Conservation (phyloP, 108 stramenopile species). For the Cyclostephanos tholiformis region DNA sequence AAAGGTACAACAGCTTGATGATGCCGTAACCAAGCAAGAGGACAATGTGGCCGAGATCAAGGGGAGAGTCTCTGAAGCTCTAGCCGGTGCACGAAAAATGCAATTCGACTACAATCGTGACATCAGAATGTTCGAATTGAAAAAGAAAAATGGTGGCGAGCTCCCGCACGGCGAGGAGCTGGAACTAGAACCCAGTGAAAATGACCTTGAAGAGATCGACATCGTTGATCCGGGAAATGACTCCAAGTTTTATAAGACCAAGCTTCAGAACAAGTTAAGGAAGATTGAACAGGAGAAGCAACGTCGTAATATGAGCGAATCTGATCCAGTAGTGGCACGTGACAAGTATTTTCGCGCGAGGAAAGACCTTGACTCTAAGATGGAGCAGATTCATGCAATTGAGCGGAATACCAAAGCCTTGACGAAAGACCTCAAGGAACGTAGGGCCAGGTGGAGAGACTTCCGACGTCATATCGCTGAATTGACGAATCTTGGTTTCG, state of each 20-base stretch:
- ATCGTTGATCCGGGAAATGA: constrained; percentile 40
- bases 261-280: constrained; percentile 43
- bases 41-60: constrained; percentile 55
- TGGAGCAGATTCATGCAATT: constrained; percentile 58
- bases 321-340: constrained; percentile 64
- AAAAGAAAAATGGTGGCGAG: constrained; percentile 18
- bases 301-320: constrained; percentile 56
- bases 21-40: constrained; percentile 49
- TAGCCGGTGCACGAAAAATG: constrained; percentile 23
- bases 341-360: constrained; percentile 72
- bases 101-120: constrained; percentile 24
- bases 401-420: constrained; percentile 39
- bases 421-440: constrained; percentile 50
- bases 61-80: constrained; percentile 50
- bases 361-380: constrained; percentile 58
- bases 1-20: constrained; percentile 37
- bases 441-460: constrained; percentile 60
- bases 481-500: constrained; percentile 65
- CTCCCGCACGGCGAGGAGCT: constrained; percentile 24
- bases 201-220: constrained; percentile 75
- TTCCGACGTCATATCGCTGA: constrained; percentile 66
- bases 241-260: constrained; percentile 54
- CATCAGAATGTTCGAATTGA: constrained; percentile 23
- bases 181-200: constrained; percentile 57
- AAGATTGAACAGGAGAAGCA: constrained; percentile 68